These are phyloP conservation scores for Phytophthora meadii DNA, from an alignment of 352 stramenopile species.

Conservation along the genomic window DNA sequence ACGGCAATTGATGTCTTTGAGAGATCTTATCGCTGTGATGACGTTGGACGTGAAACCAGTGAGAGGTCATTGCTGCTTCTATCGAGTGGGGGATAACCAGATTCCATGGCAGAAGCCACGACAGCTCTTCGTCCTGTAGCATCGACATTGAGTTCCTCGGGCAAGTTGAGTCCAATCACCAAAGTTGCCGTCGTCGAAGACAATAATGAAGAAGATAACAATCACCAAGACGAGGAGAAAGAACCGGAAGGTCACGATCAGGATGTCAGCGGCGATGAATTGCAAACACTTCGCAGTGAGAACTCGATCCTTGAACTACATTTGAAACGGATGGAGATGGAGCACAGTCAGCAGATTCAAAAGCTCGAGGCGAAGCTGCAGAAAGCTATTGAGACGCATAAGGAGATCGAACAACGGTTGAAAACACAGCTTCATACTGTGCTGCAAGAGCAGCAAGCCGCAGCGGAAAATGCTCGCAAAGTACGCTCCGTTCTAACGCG, in stretches of 20 bases:
- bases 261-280: neutral
- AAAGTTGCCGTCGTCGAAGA: neutral
- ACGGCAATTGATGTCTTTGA: conserved; percentile 2
- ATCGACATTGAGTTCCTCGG: neutral
- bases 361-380: conserved; percentile 28
- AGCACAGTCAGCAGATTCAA: conserved; percentile 21
- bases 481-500: conserved; percentile 27
- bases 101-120: neutral
- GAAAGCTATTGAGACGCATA: conserved; percentile 19
- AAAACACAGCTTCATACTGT: conserved; percentile 19
- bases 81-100: neutral
- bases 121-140: conserved; percentile 4
- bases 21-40: conserved; percentile 29
- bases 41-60: neutral
- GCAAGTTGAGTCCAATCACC: conserved; percentile 4
- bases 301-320: conserved; percentile 9
- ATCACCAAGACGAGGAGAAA: conserved; percentile 28
- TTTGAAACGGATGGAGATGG: conserved; percentile 14
- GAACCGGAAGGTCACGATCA: conserved; percentile 2
- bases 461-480: conserved; percentile 38
- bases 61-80: conserved; percentile 14
- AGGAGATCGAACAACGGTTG: conserved; percentile 25
- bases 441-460: conserved; percentile 23
- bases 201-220: conserved; percentile 19
- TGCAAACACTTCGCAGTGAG: conserved; percentile 20